Evolutionary conservation across 2,329 filamentous ascomycete genomes (phyloP), one percentile per base, ranked within the genome.

Genomic region (Cryphonectria nitschkei): DNA sequence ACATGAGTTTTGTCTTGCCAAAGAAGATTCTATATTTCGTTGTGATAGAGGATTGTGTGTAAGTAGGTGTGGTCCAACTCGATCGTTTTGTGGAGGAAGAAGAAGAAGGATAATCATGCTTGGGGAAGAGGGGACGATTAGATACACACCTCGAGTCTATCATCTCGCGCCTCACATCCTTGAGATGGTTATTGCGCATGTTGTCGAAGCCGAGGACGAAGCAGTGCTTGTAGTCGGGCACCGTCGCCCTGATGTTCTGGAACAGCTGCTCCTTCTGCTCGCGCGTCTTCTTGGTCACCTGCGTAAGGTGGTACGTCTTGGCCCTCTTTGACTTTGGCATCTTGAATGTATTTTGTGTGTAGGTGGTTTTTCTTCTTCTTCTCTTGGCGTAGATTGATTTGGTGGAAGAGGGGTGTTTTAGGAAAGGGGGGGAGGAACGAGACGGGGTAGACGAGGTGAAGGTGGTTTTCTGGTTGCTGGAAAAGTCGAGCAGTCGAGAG

Each of bases 1-100:
- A 91, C 94, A 98, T 98, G 81, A 99, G 95, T 84, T 98, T 98
- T 72, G 95, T 98, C 86, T 98, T 99, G 84, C 95, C 96, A 83
- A 98, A 98, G 89, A 98, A 98, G 80, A 99, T 86, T 77, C 95
- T 96, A 13, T 1, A 2, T 13, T 34, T 6, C 8, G 34, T 22
- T 11, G 41, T 26, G 68, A 65, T 37, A 32, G 26, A 46, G 37
- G 8, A 8, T 39, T 39, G 11, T 39, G 7, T 61, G 70, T 68
- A 32, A 19, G 68, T 56, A 29, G 39, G 22, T 41, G 58, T 37
- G 60, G 65, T 34, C 34, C 34, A 2, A 34, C 34, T 34, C 34
- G 34, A 34, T 26, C 34, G 6, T 34, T 34, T 6, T 34, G 2
- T 6, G 6, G 34, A 34, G 34, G 34, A 34, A 34, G 11, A 37